Evolutionary conservation across 352 stramenopile genomes (phyloP), one percentile per base, ranked within the genome.

Genomic region (Globisporangium iwayamae): DNA sequence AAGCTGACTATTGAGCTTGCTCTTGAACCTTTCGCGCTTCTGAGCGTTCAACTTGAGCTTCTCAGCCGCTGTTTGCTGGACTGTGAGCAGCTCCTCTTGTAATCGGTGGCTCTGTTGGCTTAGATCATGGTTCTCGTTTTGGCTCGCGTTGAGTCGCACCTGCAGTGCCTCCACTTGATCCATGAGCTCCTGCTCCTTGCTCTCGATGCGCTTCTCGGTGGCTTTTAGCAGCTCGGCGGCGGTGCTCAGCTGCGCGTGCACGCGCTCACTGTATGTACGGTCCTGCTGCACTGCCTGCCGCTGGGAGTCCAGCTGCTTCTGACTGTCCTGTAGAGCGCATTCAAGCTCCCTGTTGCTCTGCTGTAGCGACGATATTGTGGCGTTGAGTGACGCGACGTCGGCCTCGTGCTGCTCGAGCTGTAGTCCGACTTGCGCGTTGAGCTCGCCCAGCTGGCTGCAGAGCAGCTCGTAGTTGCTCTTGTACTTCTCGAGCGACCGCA

Each of bases 381-480:
- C 48, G 53, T 87, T 70, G 20, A 90, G 65, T 1, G 74, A 67
- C 6, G 72, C 57, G 20, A 92, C 81, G 39, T 90, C 83, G 36
- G 75, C 72, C 59, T 92, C 83, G 57, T 92, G 83, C 22, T 81
- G 78, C 59, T 90, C 74, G 41, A 92, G 65, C 46, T 90, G 81
- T 18, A 89, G 67, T 0, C 78, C 79, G 50, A 92, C 78, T 67
- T 92, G 83, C 2, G 74, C 71, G 60, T 90, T 92, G 28, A 92
- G 74, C 57, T 89, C 81, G 10, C 71, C 70, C 45, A 92, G 45
- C 53, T 92, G 81, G 8, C 78, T 75, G 58, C 83, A 92, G 39
- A 91, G 68, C 48, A 90, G 62, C 62, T 92, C 79, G 67, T 92
- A 92, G 75, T 89, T 92, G 68, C 56, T 47, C 52, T 90, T 92